phyloP scores from a whole-genome alignment of 208 protist species.

The Borovskyia barvae region DNA sequence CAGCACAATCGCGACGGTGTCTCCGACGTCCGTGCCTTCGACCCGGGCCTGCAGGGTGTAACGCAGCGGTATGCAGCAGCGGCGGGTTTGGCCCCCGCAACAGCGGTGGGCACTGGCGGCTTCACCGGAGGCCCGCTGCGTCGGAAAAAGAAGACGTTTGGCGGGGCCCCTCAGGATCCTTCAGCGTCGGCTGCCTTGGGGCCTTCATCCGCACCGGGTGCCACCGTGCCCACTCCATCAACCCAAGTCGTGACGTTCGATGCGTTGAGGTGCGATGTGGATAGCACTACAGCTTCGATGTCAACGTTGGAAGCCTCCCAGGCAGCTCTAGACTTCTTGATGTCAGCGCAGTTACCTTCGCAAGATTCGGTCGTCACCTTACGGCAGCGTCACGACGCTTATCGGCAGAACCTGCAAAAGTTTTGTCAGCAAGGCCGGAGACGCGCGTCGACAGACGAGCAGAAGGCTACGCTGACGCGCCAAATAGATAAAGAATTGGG shows the following conservation, averaged over 20 bases:
- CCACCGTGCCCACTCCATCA: too few species aligned
- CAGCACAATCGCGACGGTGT: constrained; percentile 16
- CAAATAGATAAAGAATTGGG: neutral
- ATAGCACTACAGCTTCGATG: neutral
- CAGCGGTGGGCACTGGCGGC: too few species aligned
- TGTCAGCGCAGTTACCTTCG: constrained; percentile 5
- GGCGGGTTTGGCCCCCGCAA: too few species aligned
- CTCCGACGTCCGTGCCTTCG: constrained; percentile 27
- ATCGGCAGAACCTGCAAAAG: constrained; percentile 21
- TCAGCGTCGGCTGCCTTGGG: neutral
- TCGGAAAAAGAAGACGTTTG: constrained; percentile 12
- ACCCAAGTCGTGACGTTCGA: too few species aligned
- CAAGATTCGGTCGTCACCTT: constrained; percentile 1
- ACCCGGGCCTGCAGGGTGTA: constrained; percentile 20
- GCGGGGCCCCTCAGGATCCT: constrained; percentile 2
- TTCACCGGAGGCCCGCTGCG: neutral
- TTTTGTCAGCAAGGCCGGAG: constrained; percentile 17
- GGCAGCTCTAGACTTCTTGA: constrained; percentile 9
- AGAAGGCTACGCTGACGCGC: neutral
- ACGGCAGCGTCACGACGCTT: constrained; percentile 20
- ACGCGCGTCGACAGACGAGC: too few species aligned
- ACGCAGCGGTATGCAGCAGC: constrained; percentile 7
- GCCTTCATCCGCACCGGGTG: neutral
- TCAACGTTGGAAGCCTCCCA: neutral
- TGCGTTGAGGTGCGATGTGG: too few species aligned